Evolutionary conservation across 73 alveolate species (phyloP).

Genomic region (Blepharisma japonicum): DNA sequence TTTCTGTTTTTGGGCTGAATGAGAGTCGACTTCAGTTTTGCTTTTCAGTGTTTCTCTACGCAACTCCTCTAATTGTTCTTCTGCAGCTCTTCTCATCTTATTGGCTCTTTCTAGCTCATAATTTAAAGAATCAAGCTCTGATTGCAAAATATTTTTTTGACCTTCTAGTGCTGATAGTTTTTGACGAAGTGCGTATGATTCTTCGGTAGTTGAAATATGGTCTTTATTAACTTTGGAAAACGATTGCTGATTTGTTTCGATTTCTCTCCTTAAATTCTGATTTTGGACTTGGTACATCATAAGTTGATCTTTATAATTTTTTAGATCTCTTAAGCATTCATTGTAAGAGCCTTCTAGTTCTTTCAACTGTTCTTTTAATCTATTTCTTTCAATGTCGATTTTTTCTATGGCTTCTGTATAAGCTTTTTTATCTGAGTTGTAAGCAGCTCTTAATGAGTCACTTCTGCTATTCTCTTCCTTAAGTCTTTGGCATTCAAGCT

Average conservation of each 20-base stretch:
- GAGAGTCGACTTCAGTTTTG: conserved; percentile 30
- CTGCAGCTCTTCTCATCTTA: conserved; percentile 27
- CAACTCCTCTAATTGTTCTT: conserved; percentile 34
- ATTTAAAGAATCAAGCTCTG: conserved; percentile 10
- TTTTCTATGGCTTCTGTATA: conserved; percentile 35
- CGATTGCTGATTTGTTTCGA: not conserved
- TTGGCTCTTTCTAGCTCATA: conserved; percentile 38
- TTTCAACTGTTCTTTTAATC: conserved; percentile 34
- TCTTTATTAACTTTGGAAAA: conserved; percentile 5
- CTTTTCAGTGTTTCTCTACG: conserved; percentile 30
- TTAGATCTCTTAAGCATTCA: conserved; percentile 26
- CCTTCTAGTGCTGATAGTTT: conserved; percentile 13
- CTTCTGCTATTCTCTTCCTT: conserved; percentile 29
- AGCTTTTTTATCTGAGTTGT: conserved; percentile 44
- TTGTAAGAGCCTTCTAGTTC: conserved; percentile 28
- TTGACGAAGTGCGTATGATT: not conserved
- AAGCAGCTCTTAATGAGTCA: conserved; percentile 30
- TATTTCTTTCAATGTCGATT: conserved; percentile 2
- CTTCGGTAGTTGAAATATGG: conserved; percentile 23
- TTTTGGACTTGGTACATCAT: not conserved
- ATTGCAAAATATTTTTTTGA: not conserved
- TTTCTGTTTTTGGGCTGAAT: conserved; percentile 21
- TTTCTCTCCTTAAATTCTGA: not conserved
- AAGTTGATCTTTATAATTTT: not conserved
- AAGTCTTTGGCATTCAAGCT: conserved; percentile 27